Conservation (phyloP, 2,329 filamentous ascomycete species). For the Penicillium palitans region DNA sequence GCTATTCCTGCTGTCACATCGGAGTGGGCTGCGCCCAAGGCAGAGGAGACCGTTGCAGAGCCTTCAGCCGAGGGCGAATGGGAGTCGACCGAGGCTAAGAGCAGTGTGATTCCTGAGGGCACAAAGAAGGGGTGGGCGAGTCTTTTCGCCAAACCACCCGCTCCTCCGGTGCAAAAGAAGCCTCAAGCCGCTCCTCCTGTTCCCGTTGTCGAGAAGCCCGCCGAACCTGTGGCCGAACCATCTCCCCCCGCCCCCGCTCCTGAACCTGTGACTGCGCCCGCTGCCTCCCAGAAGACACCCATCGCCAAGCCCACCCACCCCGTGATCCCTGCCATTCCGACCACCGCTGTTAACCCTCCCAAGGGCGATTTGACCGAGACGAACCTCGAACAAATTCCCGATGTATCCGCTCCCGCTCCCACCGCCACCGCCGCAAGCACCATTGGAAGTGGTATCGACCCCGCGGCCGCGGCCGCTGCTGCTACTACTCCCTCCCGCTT, state of each 20-base stretch:
- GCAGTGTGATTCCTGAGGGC: slow-evolving; percentile 39
- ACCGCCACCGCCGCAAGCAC: slow-evolving; percentile 88
- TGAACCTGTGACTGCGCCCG: slow-evolving; percentile 42
- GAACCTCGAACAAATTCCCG: slow-evolving; percentile 88
- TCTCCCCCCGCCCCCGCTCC: slow-evolving; percentile 49
- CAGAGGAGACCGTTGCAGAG: slow-evolving; percentile 25
- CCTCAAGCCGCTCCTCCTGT: slow-evolving; percentile 43
- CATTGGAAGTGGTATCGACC: slow-evolving; percentile 80
- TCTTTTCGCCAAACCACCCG: slow-evolving; percentile 67
- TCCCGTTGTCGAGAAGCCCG: slow-evolving; percentile 28
- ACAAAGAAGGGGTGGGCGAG: slow-evolving; percentile 65
- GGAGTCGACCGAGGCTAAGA: slow-evolving; percentile 34
- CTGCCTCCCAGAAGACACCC: slow-evolving; percentile 35
- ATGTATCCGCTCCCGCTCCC: slow-evolving; percentile 72
- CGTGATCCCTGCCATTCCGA: slow-evolving; percentile 39
- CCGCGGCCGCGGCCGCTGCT: slow-evolving; percentile 58
- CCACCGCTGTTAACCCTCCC: slow-evolving; percentile 60
- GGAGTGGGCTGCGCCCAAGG: slow-evolving; percentile 4
- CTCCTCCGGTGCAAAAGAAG: slow-evolving; percentile 51
- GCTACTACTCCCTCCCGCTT: slow-evolving; percentile 54
- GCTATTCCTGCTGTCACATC: slow-evolving; percentile 13
- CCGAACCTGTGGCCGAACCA: slow-evolving; percentile 34
- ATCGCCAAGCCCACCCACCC: slow-evolving; percentile 39
- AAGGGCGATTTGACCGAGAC: slow-evolving; percentile 84
- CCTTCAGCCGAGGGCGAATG: slow-evolving; percentile 26